phyloP scores from a whole-genome alignment of 495 filamentous ascomycete genomes.

The Pseudevernia furfuracea region DNA sequence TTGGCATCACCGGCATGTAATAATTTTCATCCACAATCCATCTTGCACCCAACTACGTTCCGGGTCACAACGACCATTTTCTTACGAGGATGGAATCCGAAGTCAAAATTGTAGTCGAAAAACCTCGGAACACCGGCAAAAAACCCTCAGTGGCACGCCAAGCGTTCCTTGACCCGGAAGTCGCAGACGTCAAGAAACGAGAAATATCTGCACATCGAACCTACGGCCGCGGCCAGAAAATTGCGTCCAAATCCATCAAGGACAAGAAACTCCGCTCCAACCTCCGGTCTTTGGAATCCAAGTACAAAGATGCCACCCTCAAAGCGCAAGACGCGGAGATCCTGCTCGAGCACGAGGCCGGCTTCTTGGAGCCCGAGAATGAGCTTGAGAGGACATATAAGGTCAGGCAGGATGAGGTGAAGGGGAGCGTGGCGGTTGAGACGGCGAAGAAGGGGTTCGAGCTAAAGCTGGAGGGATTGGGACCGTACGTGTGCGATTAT shows the following conservation, averaged over 20 bases:
- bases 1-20: too few species aligned
- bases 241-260: slow-evolving; percentile 48
- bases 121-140: background rate
- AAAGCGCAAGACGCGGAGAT: slow-evolving; percentile 93
- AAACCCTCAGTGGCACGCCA: background rate
- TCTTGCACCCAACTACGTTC: background rate
- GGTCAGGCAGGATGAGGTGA: slow-evolving; percentile 82
- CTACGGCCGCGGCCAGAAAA: slow-evolving; percentile 77
- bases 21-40: background rate
- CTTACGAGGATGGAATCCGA: slow-evolving; percentile 13
- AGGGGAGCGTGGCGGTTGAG: slow-evolving; percentile 62
- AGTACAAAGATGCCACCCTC: slow-evolving; percentile 70
- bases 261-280: slow-evolving; percentile 88
- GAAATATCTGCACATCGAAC: slow-evolving; percentile 54
- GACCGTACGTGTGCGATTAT: slow-evolving; percentile 82
- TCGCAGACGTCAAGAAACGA: slow-evolving; percentile 12
- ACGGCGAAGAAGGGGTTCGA: slow-evolving; percentile 90
- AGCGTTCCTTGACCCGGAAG: slow-evolving; percentile 12
- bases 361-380: slow-evolving; percentile 80
- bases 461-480: slow-evolving; percentile 70
- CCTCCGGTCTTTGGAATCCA: slow-evolving; percentile 66
- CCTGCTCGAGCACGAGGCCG: slow-evolving; percentile 75
- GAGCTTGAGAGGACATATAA: slow-evolving; percentile 89
- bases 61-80: background rate
- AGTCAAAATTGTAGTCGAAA: slow-evolving; percentile 10